Percentiles rank a stretch among this genome's conserved stretches.
These are phyloP conservation scores for Tricholoma bakamatsutake DNA, from an alignment of 768 basidiomycete species.

Conservation along the genomic window DNA sequence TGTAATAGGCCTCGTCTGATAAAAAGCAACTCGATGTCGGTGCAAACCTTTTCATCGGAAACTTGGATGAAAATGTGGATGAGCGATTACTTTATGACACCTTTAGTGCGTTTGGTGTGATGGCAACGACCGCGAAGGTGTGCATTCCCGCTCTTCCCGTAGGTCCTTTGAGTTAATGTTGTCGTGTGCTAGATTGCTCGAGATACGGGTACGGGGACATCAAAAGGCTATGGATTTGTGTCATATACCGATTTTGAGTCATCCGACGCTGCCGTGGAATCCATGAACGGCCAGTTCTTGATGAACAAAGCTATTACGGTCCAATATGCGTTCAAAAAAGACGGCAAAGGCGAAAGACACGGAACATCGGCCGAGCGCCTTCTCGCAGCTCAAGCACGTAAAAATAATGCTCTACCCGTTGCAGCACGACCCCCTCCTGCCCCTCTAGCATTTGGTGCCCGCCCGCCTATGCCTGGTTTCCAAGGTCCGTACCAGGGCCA, in stretches of 20 bases:
- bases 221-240: conserved; percentile 97
- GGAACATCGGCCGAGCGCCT: conserved; percentile 96
- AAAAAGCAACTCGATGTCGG: conserved; percentile 98
- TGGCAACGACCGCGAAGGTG: conserved; percentile 89
- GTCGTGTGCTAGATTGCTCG: conserved; percentile 68
- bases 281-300: conserved; percentile 96
- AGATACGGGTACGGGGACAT: conserved; percentile 75
- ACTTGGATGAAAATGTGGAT: conserved; percentile 92
- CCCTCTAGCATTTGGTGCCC: conserved; percentile 64
- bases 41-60: conserved; percentile 95
- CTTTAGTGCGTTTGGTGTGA: conserved; percentile 90
- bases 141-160: conserved; percentile 15
- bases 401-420: conserved; percentile 87
- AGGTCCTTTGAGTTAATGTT: conserved; percentile 2
- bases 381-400: conserved; percentile 90
- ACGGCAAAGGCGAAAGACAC: conserved; percentile 96
- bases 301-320: conserved; percentile 98
- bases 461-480: conserved; percentile 63
- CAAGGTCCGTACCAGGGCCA: conserved; percentile 86
- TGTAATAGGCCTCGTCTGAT: conserved; percentile 84
- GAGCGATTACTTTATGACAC: conserved; percentile 91
- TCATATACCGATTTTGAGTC: conserved; percentile 97
- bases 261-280: conserved; percentile 92
- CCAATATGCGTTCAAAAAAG: conserved; percentile 99
- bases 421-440: conserved; percentile 70